Conservation (phyloP, 192 early-diverging fungal species). For the Phycomyces blakesleeanus region DNA sequence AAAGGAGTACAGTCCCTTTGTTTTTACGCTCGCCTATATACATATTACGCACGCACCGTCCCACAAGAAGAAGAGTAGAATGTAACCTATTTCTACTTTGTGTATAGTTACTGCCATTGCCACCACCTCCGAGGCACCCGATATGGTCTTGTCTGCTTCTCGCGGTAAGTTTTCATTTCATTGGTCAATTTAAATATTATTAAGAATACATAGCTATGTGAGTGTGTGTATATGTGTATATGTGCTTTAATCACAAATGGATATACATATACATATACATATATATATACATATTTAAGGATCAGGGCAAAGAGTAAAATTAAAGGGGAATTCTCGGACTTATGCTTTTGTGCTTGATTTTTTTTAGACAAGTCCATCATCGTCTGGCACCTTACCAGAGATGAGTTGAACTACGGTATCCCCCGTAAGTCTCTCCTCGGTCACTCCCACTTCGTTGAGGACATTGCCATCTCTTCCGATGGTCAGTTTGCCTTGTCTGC, state of each 20-base stretch:
- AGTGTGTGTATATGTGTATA: too few relatives aligned
- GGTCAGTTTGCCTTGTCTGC: constrained; percentile 98
- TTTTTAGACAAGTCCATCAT: constrained; percentile 92
- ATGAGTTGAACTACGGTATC: constrained; percentile 89
- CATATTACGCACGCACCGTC: too few relatives aligned
- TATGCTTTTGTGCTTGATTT: too few relatives aligned
- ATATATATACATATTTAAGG: too few relatives aligned
- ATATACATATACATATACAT: too few relatives aligned
- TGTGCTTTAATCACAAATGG: too few relatives aligned
- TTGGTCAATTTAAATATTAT: too few relatives aligned
- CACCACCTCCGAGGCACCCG: constrained; percentile 92
- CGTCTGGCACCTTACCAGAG: constrained; percentile 93
- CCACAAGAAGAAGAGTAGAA: not conserved
- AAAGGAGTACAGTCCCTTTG: not conserved
- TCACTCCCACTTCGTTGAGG: constrained; percentile 99
- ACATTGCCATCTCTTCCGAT: constrained; percentile 97
- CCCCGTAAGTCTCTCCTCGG: constrained; percentile 88
- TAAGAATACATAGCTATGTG: too few relatives aligned
- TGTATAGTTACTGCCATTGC: constrained; percentile 94
- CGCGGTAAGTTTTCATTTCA: constrained; percentile 64
- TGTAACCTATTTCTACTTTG: constrained; percentile 1
- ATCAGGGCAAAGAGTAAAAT: too few relatives aligned
- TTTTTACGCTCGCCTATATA: not conserved
- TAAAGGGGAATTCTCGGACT: too few relatives aligned
- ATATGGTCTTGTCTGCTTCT: constrained; percentile 96